A percentile compares a stretch with the other conserved stretches of the same genome.
Evolutionary conservation across 2,329 filamentous ascomycete genomes (phyloP).

Genomic region (Epichloe baconii): DNA sequence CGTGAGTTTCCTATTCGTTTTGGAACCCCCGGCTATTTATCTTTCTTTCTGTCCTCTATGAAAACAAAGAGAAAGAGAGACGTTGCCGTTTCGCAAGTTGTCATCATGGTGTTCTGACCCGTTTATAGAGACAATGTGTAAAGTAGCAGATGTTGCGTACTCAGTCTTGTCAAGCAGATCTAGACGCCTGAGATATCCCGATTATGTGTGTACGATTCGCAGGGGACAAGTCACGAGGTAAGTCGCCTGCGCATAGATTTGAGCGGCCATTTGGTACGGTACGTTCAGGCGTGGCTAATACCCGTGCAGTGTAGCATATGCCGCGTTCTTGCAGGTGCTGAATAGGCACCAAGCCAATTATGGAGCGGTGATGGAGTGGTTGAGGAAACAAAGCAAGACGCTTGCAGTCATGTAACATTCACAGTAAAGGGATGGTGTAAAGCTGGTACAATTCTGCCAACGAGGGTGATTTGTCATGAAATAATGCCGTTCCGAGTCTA

Average conservation of each 20-base stretch:
- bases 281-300: background rate
- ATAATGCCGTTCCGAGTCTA: background rate
- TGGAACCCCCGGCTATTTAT: no score
- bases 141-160: slow-evolving; percentile 51
- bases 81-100: no score
- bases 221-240: slow-evolving; percentile 49
- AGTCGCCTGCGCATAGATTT: slow-evolving; percentile 15
- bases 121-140: slow-evolving; percentile 45
- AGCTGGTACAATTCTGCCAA: background rate
- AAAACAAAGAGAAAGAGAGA: no score
- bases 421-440: background rate
- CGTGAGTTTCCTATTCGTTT: slow-evolving; percentile 31
- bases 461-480: background rate
- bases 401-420: background rate
- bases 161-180: slow-evolving; percentile 46
- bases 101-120: background rate
- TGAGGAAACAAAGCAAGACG: slow-evolving; percentile 34
- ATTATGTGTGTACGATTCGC: slow-evolving; percentile 46
- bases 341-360: slow-evolving; percentile 59
- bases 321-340: slow-evolving; percentile 59
- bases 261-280: background rate
- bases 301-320: slow-evolving; percentile 45
- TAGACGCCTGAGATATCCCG: slow-evolving; percentile 30
- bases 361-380: slow-evolving; percentile 51
- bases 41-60: background rate